Conservation (phyloP, 2,329 filamentous ascomycete genomes). For the Fusarium sp. region DNA sequence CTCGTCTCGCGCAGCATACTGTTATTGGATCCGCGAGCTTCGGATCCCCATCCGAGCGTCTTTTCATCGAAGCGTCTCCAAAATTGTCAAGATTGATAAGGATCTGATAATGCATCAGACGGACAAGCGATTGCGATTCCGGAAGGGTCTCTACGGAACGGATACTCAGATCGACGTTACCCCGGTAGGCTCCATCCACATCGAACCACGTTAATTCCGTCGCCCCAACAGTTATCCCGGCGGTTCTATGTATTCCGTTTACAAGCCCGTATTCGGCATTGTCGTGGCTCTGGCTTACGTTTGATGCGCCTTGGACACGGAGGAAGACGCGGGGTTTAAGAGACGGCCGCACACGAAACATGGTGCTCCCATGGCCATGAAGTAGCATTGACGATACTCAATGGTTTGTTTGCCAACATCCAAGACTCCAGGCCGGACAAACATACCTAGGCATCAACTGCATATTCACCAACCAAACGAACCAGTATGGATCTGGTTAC, state of each 20-base stretch:
- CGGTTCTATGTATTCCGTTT: neutral
- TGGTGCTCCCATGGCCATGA: neutral
- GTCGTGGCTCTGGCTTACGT: neutral
- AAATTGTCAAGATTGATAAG: constrained; percentile 7
- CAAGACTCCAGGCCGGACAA: neutral
- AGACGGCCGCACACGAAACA: neutral
- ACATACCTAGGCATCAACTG: neutral
- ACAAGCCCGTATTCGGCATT: neutral
- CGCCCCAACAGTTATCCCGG: neutral
- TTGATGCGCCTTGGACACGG: neutral
- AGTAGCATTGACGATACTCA: neutral
- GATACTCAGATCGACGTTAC: neutral
- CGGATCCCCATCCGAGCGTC: constrained; percentile 16
- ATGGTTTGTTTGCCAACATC: neutral
- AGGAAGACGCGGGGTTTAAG: neutral
- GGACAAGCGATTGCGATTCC: neutral
- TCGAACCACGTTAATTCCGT: neutral
- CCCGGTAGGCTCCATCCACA: neutral
- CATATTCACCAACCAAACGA: neutral
- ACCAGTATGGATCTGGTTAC: neutral
- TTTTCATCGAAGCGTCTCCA: neutral
- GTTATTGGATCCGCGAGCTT: neutral
- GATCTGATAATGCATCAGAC: neutral
- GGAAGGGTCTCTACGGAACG: neutral
- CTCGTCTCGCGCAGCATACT: neutral